Conservation (phyloP, 2,329 filamentous ascomycete species). For the Aureobasidium uvarum region DNA sequence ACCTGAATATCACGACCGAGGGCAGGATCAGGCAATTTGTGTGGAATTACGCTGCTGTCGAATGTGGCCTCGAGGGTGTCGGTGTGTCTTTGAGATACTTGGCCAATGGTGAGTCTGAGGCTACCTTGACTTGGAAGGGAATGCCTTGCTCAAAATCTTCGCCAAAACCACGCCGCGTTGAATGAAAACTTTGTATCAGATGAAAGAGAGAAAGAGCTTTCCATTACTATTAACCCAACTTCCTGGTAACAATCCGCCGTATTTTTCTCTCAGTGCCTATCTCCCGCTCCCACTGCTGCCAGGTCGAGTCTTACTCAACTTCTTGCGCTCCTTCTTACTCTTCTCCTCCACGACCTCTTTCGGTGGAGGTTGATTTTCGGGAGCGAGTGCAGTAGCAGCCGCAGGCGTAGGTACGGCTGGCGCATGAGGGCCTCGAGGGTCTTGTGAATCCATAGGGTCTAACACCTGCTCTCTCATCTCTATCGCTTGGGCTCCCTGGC, state of each 20-base stretch:
- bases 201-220: background rate
- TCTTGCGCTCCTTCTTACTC: slow-evolving; percentile 20
- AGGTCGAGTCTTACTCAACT: slow-evolving; percentile 24
- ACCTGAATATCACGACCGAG: slow-evolving; percentile 58
- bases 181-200: background rate
- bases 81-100: slow-evolving; percentile 30
- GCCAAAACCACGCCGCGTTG: background rate
- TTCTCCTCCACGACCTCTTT: background rate
- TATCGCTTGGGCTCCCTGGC: background rate
- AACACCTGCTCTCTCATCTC: slow-evolving; percentile 23
- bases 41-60: slow-evolving; percentile 66
- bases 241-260: background rate
- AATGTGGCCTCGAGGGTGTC: slow-evolving; percentile 60
- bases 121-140: slow-evolving; percentile 36
- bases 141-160: slow-evolving; percentile 29
- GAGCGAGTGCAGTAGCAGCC: background rate
- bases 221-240: slow-evolving; percentile 17
- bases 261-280: background rate
- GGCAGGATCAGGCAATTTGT: slow-evolving; percentile 66
- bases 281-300: slow-evolving; percentile 20
- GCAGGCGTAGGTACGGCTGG: background rate
- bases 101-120: slow-evolving; percentile 28
- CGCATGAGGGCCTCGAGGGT: background rate
- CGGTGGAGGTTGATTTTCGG: background rate
- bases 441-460: slow-evolving; percentile 19